phyloP scores from a whole-genome alignment of 768 basidiomycete species.

The Amanita fuliginea region DNA sequence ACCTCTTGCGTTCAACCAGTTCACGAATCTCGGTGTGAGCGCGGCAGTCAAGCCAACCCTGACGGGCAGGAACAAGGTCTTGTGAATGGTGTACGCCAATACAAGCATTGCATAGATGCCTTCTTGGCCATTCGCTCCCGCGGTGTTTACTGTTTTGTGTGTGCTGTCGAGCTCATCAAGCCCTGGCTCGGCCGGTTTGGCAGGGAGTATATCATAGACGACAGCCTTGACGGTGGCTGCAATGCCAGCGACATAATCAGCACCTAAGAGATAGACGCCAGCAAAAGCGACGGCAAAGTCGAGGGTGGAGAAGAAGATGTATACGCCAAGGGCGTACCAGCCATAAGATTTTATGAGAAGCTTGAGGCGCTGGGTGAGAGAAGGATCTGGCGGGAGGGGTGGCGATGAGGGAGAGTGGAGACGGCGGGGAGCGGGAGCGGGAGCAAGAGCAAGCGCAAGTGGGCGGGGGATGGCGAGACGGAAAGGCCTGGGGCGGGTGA shows the following conservation, averaged over 20 bases:
- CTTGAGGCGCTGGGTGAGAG: slow-evolving; percentile 64
- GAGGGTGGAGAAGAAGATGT: slow-evolving; percentile 56
- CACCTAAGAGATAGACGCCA: slow-evolving; percentile 78
- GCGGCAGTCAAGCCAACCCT: slow-evolving; percentile 83
- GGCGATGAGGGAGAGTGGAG: slow-evolving; percentile 6
- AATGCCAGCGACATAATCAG: slow-evolving; percentile 75
- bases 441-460: slow-evolving; percentile 5
- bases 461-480: slow-evolving; percentile 6
- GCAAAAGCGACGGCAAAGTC: slow-evolving; percentile 84
- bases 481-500: slow-evolving; percentile 9
- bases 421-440: slow-evolving; percentile 7
- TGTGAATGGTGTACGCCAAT: slow-evolving; percentile 92
- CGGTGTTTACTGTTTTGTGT: slow-evolving; percentile 17
- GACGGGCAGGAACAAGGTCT: slow-evolving; percentile 84
- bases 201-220: slow-evolving; percentile 31
- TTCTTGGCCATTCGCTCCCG: slow-evolving; percentile 35
- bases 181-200: slow-evolving; percentile 55
- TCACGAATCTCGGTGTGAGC: slow-evolving; percentile 76
- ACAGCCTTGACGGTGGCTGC: slow-evolving; percentile 45
- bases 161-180: slow-evolving; percentile 48
- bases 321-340: slow-evolving; percentile 92
- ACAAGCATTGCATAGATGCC: slow-evolving; percentile 88
- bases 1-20: slow-evolving; percentile 69
- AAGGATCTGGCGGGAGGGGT: slow-evolving; percentile 32
- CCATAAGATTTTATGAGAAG: slow-evolving; percentile 87